Conservation (phyloP, 768 basidiomycete genomes). For the Pleurotus citrinopileatus region DNA sequence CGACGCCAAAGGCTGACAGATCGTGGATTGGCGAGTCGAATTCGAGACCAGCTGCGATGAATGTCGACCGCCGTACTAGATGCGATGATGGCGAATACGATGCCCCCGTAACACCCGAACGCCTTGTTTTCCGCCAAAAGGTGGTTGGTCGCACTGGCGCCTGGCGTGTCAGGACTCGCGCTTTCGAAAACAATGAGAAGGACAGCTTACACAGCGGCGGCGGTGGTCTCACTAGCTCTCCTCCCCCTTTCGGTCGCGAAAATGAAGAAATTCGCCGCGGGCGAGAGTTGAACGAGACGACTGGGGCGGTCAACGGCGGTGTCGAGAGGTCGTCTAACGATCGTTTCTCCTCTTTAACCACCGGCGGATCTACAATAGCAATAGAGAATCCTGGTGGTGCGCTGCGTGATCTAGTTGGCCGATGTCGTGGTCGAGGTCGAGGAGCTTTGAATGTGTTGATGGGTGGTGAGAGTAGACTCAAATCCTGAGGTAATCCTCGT, state of each 20-base stretch:
- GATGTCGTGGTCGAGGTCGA: slow-evolving; percentile 28
- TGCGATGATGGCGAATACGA: slow-evolving; percentile 74
- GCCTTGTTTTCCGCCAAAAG: slow-evolving; percentile 73
- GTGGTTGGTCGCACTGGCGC: slow-evolving; percentile 72
- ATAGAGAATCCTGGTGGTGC: slow-evolving; percentile 28
- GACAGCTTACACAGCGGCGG: slow-evolving; percentile 59
- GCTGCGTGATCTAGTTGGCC: slow-evolving; percentile 45
- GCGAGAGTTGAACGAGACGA: slow-evolving; percentile 21
- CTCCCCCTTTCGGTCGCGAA: slow-evolving; percentile 28
- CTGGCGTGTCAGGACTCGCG: neutral
- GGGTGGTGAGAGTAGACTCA: slow-evolving; percentile 43
- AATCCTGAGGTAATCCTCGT: slow-evolving; percentile 22
- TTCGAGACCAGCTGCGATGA: slow-evolving; percentile 71
- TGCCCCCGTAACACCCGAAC: slow-evolving; percentile 67
- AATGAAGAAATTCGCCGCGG: slow-evolving; percentile 8
- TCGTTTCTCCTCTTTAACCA: neutral
- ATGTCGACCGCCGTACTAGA: slow-evolving; percentile 74
- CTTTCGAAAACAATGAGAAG: neutral
- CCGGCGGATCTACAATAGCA: slow-evolving; percentile 11
- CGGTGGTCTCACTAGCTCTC: slow-evolving; percentile 55
- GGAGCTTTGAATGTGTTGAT: slow-evolving; percentile 34
- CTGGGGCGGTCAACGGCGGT: slow-evolving; percentile 25
- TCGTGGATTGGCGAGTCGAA: slow-evolving; percentile 63
- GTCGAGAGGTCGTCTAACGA: slow-evolving; percentile 6
- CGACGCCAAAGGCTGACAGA: slow-evolving; percentile 60